A percentile compares a stretch with the other conserved stretches of the same genome.
Conservation (phyloP, 805 yeast genomes). For the Kregervanrija delftensis region DNA sequence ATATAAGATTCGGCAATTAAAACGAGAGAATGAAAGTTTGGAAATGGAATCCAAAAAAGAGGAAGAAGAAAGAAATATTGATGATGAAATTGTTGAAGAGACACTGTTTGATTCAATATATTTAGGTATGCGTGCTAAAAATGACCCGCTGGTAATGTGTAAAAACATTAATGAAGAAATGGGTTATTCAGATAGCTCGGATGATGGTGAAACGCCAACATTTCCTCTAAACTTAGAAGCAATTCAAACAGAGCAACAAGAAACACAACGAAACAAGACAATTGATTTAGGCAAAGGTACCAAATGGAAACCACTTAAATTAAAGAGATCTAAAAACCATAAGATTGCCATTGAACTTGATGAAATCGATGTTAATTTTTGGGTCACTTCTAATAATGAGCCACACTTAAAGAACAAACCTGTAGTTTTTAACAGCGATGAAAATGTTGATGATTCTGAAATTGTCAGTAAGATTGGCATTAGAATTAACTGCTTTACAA, state of each 20-base stretch:
- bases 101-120: conserved; percentile 75
- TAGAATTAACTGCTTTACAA: conserved; percentile 45
- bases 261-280: neutral
- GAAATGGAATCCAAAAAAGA: too few relatives aligned
- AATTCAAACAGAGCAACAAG: too few relatives aligned
- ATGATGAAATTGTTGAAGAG: conserved; percentile 42
- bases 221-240: too few relatives aligned
- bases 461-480: conserved; percentile 43
- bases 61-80: too few relatives aligned
- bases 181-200: conserved; percentile 3
- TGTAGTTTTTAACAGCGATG: conserved; percentile 21
- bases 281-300: conserved; percentile 27
- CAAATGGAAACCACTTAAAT: conserved; percentile 36
- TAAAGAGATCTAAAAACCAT: conserved; percentile 59
- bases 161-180: conserved; percentile 15
- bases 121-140: conserved; percentile 47
- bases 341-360: conserved; percentile 52
- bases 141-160: conserved; percentile 40
- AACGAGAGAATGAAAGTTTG: too few relatives aligned
- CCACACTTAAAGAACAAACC: conserved; percentile 25
- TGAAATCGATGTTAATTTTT: conserved; percentile 43
- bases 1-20: neutral
- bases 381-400: conserved; percentile 35
- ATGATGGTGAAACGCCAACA: conserved; percentile 1
- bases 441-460: conserved; percentile 32